A percentile compares a stretch with the other conserved stretches of the same genome.
Conservation (phyloP, 2,329 filamentous ascomycete species). For the Penicillium janthinellum region DNA sequence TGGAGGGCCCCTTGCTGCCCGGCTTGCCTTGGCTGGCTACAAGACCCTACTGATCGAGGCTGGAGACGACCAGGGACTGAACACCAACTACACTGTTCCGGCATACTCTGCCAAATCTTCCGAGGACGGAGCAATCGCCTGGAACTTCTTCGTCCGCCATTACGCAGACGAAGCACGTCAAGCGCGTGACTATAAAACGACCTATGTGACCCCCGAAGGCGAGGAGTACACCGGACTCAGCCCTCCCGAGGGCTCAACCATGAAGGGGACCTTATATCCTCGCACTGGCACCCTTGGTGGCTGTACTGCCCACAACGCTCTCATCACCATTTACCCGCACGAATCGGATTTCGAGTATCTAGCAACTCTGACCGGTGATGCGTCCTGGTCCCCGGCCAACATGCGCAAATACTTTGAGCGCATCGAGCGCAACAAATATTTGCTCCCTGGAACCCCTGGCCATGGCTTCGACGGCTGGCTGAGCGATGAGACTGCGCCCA, state of each 20-base stretch:
- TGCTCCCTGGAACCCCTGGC: conserved; percentile 43
- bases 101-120: conserved; percentile 31
- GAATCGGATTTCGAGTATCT: conserved; percentile 63
- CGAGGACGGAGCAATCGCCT: conserved; percentile 33
- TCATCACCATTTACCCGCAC: conserved; percentile 61
- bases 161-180: conserved; percentile 33
- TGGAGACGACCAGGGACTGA: conserved; percentile 38
- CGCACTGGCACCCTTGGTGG: conserved; percentile 60
- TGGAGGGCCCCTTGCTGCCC: conserved; percentile 39
- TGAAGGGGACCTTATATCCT: conserved; percentile 60
- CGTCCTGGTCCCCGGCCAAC: conserved; percentile 58
- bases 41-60: conserved; percentile 42
- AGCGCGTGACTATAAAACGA: conserved; percentile 40
- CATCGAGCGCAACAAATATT: conserved; percentile 58
- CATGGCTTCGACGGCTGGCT: conserved; percentile 46
- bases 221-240: conserved; percentile 55
- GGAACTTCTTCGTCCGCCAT: conserved; percentile 42
- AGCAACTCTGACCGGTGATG: conserved; percentile 60
- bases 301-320: conserved; percentile 63
- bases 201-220: conserved; percentile 50
- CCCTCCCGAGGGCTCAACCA: conserved; percentile 55
- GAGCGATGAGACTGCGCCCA: conserved; percentile 32
- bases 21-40: conserved; percentile 39
- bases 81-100: conserved; percentile 33
- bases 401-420: conserved; percentile 61